Evolutionary conservation across 306 rosid genomes (phyloP), one percentile per base, ranked within the genome.

Genomic region (Notholithocarpus densiflorus): DNA sequence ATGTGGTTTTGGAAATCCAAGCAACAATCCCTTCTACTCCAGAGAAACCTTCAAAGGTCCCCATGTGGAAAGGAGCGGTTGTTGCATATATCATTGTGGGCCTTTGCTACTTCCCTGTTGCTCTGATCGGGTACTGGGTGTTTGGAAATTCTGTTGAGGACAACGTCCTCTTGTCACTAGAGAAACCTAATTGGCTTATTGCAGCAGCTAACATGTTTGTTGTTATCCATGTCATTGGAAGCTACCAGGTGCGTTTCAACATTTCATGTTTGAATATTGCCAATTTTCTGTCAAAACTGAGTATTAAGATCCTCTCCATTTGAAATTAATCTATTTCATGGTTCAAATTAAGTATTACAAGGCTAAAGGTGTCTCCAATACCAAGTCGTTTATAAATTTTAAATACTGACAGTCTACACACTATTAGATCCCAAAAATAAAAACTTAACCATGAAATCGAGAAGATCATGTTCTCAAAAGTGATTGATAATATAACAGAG

Each of bases 1-100:
- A 86, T 24, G 94, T 94, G 56, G 98, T 89, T 37, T 23, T 94
- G 57, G 98, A 94, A 80, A 94, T 94, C 79, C 97, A 94, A 72
- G 97, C 97, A 56, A 94, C 98, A 6, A 94, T 94, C 18, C 98
- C 98, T 31, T 92, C 97, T 0, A 84, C 97, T 0, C 88, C 90
- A 0, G 93, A 94, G 15, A 83, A 79, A 3, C 98, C 97, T 40
- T 92, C 98, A 18, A 94, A 90, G 81, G 90, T 77, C 21, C 93
- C 98, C 1, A 90, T 94, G 98, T 94, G 98, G 98, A 90, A 60
- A 73, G 98, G 98, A 19, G 94, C 83, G 1, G 0, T 90, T 5
- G 84, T 87, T 37, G 97, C 98, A 4, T 94, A 94, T 57, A 0
- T 89, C 3, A 92, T 91, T 10, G 98, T 94, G 10, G 97, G 92